Conservation (phyloP, 371 early-diverging fungal species). For the Fennellomyces sp. region DNA sequence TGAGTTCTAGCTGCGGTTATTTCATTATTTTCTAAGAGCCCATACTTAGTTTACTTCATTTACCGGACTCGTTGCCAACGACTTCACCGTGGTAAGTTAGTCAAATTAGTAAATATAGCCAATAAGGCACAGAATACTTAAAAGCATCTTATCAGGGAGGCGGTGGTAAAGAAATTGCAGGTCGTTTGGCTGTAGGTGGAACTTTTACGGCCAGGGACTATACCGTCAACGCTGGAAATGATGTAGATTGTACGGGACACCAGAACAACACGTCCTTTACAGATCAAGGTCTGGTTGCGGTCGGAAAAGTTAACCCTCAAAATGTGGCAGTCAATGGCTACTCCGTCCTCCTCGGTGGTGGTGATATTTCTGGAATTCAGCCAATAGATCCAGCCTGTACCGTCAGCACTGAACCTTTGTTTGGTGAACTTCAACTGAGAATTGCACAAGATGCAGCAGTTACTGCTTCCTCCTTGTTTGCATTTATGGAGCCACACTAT, state of each 20-base stretch:
- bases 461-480: neutral
- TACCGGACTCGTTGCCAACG: neutral
- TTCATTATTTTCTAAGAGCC: too few species aligned
- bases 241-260: neutral
- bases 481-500: neutral
- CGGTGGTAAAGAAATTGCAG: conserved; percentile 15
- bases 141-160: too few species aligned
- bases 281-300: neutral
- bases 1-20: neutral
- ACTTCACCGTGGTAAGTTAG: neutral
- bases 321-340: neutral
- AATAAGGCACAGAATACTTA: too few species aligned
- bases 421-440: neutral
- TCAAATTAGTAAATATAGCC: too few species aligned
- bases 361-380: neutral
- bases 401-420: neutral
- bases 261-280: neutral
- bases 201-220: conserved; percentile 13
- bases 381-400: neutral
- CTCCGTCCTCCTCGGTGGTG: neutral
- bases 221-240: conserved; percentile 14
- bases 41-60: neutral
- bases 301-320: neutral
- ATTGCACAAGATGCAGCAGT: neutral
- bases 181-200: conserved; percentile 21